A percentile compares a stretch with the other conserved stretches of the same genome.
These are phyloP conservation scores for Periconia sp. DNA, from an alignment of 2,329 filamentous ascomycete genomes.

Conservation along the genomic window DNA sequence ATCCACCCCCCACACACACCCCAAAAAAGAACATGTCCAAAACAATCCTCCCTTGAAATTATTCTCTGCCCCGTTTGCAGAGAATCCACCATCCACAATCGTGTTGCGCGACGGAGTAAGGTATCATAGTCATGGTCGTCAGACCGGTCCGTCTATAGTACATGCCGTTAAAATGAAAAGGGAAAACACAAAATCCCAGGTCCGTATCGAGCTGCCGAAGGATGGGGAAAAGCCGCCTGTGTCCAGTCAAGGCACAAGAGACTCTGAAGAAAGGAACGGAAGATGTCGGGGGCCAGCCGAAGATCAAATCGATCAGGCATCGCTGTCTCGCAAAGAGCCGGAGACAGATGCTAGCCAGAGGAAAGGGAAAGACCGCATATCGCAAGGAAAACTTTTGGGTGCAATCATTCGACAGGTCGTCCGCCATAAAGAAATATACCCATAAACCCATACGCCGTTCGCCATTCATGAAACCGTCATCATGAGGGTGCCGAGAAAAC, in stretches of 20 bases:
- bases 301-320: conserved; percentile 7
- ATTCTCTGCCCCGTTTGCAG: not conserved
- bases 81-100: conserved; percentile 23
- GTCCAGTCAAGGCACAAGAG: conserved; percentile 35
- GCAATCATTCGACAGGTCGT: conserved; percentile 37
- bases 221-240: conserved; percentile 12
- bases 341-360: conserved; percentile 2
- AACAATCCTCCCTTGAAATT: not conserved
- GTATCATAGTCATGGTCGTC: conserved; percentile 16
- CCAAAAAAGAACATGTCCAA: not conserved
- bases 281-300: conserved; percentile 16
- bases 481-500: conserved; percentile 24
- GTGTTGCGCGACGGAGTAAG: conserved; percentile 16
- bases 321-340: not conserved
- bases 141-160: conserved; percentile 39
- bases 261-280: conserved; percentile 14
- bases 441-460: conserved; percentile 32
- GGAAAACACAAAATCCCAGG: conserved; percentile 4
- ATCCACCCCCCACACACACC: conserved; percentile 8
- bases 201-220: not conserved
- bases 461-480: conserved; percentile 37
- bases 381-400: conserved; percentile 39
- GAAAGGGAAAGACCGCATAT: conserved; percentile 23
- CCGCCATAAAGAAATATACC: conserved; percentile 26
- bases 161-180: conserved; percentile 27